Evolutionary conservation across 163 green algal species (phyloP).

Genomic region (Scenedesmus sp.): DNA sequence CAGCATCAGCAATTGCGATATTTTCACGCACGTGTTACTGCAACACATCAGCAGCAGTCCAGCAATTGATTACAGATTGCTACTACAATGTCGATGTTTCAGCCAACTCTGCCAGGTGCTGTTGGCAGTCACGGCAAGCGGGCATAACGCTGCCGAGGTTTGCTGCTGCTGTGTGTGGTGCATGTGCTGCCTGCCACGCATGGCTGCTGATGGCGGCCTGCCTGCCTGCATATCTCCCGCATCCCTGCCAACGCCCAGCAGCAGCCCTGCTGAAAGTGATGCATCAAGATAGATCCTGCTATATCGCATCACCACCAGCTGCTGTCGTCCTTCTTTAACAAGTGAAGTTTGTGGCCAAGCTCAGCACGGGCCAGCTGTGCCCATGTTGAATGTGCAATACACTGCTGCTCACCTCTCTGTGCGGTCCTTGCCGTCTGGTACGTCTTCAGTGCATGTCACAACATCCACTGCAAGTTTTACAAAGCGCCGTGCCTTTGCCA

Average conservation of each 20-base stretch:
- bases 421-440: background rate
- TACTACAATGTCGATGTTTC: too few species aligned
- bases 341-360: background rate
- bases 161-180: background rate
- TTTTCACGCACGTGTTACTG: too few species aligned
- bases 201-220: background rate
- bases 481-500: background rate
- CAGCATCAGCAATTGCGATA: too few species aligned
- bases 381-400: background rate
- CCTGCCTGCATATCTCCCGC: background rate
- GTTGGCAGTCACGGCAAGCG: background rate
- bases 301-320: background rate
- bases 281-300: background rate
- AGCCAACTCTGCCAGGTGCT: too few species aligned
- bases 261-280: background rate
- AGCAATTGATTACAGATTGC: too few species aligned
- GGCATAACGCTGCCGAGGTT: background rate
- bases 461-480: background rate
- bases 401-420: constrained; percentile 3
- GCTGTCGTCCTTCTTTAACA: background rate
- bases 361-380: background rate
- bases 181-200: background rate
- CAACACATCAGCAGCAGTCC: too few species aligned
- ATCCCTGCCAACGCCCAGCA: too few species aligned
- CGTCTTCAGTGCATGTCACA: background rate